phyloP scores from a whole-genome alignment of 352 stramenopile species.

The Elongisporangium anandrum region DNA sequence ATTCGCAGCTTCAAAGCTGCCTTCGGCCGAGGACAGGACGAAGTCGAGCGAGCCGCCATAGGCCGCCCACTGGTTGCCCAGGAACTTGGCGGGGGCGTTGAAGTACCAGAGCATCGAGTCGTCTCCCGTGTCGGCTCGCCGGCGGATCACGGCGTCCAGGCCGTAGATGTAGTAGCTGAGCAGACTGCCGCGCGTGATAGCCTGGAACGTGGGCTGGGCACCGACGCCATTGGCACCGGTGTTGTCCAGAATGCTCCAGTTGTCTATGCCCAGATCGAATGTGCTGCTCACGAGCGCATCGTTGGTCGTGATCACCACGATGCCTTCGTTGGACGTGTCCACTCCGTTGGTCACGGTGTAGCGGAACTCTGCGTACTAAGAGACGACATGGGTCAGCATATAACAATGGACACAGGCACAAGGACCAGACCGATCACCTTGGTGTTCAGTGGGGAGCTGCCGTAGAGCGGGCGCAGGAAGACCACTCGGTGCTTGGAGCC shows the following conservation, averaged over 20 bases:
- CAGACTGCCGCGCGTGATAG: conserved; percentile 56
- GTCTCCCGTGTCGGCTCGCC: conserved; percentile 49
- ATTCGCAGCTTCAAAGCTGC: conserved; percentile 78
- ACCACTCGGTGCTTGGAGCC: conserved; percentile 85
- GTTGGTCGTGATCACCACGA: conserved; percentile 72
- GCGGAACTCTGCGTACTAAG: conserved; percentile 79
- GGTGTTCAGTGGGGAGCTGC: conserved; percentile 42
- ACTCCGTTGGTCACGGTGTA: conserved; percentile 80
- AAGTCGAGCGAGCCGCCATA: conserved; percentile 91
- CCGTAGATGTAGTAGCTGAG: conserved; percentile 91
- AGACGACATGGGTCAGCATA: neutral
- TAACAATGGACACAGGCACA: neutral
- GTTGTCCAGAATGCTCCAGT: conserved; percentile 78
- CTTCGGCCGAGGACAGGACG: conserved; percentile 86
- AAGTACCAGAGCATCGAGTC: conserved; percentile 89
- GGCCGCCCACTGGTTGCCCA: conserved; percentile 82
- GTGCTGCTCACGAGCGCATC: conserved; percentile 76
- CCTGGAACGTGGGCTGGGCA: conserved; percentile 34
- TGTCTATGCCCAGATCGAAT: conserved; percentile 75
- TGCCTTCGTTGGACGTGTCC: conserved; percentile 55
- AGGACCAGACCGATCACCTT: conserved; percentile 28
- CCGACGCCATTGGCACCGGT: conserved; percentile 13
- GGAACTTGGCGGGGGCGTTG: conserved; percentile 72
- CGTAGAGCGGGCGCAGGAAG: conserved; percentile 70
- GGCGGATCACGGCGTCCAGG: conserved; percentile 64